These are phyloP conservation scores for Coemansia sp. DNA, from an alignment of 192 early-diverging fungal species.

Conservation along the genomic window DNA sequence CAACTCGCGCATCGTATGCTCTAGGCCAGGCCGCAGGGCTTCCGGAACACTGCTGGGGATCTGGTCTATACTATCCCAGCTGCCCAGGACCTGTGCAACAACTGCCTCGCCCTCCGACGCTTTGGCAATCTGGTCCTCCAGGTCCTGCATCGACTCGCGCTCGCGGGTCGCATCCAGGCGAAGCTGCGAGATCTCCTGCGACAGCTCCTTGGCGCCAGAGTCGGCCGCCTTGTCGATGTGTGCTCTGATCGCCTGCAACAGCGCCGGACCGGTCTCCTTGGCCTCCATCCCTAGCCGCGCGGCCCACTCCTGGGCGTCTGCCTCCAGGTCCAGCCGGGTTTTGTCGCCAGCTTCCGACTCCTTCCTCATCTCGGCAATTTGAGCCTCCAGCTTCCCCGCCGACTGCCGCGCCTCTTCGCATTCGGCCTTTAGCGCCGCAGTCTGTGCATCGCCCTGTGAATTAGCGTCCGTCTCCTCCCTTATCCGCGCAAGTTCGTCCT, in stretches of 20 bases:
- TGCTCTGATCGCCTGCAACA: slow-evolving; percentile 9
- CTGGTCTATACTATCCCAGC: slow-evolving; percentile 8
- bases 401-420: slow-evolving; percentile 4
- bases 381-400: slow-evolving; percentile 17
- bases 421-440: slow-evolving; percentile 1
- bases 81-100: slow-evolving; percentile 7
- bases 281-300: slow-evolving; percentile 9
- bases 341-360: background rate
- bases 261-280: slow-evolving; percentile 2
- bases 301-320: slow-evolving; percentile 24
- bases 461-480: background rate
- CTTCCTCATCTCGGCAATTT: slow-evolving; percentile 8
- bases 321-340: slow-evolving; percentile 17
- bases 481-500: slow-evolving; percentile 9
- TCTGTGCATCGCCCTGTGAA: background rate
- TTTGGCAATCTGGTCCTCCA: slow-evolving; percentile 4
- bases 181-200: slow-evolving; percentile 22
- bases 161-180: slow-evolving; percentile 14
- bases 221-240: slow-evolving; percentile 2
- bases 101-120: slow-evolving; percentile 7
- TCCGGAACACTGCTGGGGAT: slow-evolving; percentile 20
- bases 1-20: slow-evolving; percentile 3
- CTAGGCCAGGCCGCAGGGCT: slow-evolving; percentile 17
- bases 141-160: background rate
- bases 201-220: background rate